Conservation (phyloP, 2,329 filamentous ascomycete species). For the Colletotrichum agaves region DNA sequence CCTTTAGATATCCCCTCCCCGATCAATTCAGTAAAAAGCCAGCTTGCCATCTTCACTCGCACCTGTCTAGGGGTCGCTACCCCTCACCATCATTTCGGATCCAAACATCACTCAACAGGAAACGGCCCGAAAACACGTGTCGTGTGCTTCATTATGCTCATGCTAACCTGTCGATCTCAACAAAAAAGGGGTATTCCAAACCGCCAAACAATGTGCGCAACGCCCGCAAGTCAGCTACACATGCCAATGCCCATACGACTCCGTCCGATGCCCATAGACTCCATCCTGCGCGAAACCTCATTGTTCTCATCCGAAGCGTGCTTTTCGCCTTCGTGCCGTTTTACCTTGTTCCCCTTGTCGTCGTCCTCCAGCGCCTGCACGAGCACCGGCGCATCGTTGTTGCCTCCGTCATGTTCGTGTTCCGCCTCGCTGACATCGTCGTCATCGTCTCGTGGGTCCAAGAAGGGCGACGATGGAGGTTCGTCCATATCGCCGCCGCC, state of each 20-base stretch:
- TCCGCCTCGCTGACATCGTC: conserved; percentile 43
- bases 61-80: no score
- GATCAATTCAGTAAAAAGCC: background rate
- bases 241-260: conserved; percentile 39
- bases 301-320: conserved; percentile 22
- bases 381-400: conserved; percentile 31
- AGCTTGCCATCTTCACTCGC: background rate
- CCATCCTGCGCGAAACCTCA: conserved; percentile 45
- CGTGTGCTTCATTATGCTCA: conserved; percentile 16
- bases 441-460: conserved; percentile 40
- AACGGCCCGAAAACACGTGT: background rate
- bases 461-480: conserved; percentile 32
- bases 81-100: background rate
- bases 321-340: conserved; percentile 24
- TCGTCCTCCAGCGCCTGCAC: conserved; percentile 10
- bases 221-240: conserved; percentile 37
- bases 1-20: background rate
- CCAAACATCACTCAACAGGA: background rate
- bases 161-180: conserved; percentile 1
- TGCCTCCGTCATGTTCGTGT: conserved; percentile 44
- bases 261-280: conserved; percentile 47
- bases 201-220: background rate
- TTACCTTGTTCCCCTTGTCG: background rate
- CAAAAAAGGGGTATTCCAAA: conserved; percentile 33
- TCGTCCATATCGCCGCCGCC: conserved; percentile 27